Percentiles rank a stretch among this genome's conserved stretches.
Evolutionary conservation across 2,329 filamentous ascomycete species (phyloP).

Genomic region (Clarireedia homoeocarpa): DNA sequence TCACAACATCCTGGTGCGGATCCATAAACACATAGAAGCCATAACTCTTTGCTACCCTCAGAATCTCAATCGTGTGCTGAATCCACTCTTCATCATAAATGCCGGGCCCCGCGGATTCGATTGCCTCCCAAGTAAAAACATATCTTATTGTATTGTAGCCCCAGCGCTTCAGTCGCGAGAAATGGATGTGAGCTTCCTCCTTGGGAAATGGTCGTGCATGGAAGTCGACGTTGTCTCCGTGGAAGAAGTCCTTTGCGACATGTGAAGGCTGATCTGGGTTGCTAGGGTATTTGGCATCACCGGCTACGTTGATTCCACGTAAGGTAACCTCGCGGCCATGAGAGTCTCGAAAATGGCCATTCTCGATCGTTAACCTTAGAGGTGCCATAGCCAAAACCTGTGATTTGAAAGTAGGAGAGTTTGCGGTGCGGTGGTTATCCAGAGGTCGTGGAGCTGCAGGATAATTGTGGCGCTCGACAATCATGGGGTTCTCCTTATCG

Average conservation of each 20-base stretch:
- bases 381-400: constrained; percentile 50
- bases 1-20: constrained; percentile 91
- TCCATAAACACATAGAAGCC: constrained; percentile 98
- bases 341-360: constrained; percentile 73
- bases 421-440: neutral
- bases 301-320: constrained; percentile 89
- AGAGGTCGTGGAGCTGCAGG: no score
- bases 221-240: constrained; percentile 87
- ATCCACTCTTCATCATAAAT: constrained; percentile 94
- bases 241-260: constrained; percentile 71
- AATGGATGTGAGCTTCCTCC: constrained; percentile 78
- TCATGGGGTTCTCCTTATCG: no score
- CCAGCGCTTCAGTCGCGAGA: constrained; percentile 75
- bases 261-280: constrained; percentile 77
- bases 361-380: constrained; percentile 75
- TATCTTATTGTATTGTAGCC: constrained; percentile 97
- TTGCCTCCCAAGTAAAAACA: constrained; percentile 98
- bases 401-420: neutral
- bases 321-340: constrained; percentile 80
- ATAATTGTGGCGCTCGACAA: no score
- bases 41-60: constrained; percentile 79
- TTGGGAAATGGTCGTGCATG: constrained; percentile 76
- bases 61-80: constrained; percentile 75
- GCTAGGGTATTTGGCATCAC: constrained; percentile 83
- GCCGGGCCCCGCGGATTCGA: constrained; percentile 85